Evolutionary conservation across 73 alveolate genomes (phyloP).

Genomic region (Halteria grandinella): DNA sequence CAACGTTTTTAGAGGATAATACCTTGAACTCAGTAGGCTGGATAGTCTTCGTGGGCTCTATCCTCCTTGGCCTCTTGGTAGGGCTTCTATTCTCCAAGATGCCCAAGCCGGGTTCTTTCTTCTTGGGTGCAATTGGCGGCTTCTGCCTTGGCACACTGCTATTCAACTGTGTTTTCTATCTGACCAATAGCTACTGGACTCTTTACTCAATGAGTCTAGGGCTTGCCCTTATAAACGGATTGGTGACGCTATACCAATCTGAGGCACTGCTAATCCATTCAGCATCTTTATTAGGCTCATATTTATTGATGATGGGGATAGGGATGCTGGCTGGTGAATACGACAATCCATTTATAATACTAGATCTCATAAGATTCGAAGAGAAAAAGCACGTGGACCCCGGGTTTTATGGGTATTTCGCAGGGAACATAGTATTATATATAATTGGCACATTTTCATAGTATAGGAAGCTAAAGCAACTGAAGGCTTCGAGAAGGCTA

Average conservation of each 20-base stretch:
- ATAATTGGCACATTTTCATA: constrained; percentile 4
- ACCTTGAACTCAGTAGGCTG: constrained; percentile 64
- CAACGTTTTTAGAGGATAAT: constrained; percentile 40
- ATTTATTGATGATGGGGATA: constrained; percentile 34
- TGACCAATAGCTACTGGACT: constrained; percentile 26
- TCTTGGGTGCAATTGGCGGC: constrained; percentile 67
- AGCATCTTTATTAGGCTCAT: constrained; percentile 41
- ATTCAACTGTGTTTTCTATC: constrained; percentile 57
- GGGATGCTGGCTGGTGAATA: constrained; percentile 47
- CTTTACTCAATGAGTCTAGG: constrained; percentile 53
- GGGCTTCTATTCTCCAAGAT: constrained; percentile 54
- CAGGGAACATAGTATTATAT: constrained; percentile 41
- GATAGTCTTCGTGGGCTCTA: constrained; percentile 56
- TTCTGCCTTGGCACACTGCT: constrained; percentile 36
- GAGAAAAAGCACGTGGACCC: constrained; percentile 40
- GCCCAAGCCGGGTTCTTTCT: constrained; percentile 58
- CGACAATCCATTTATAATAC: constrained; percentile 46
- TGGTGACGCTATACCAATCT: constrained; percentile 25
- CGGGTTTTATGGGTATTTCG: constrained; percentile 44
- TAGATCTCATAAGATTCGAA: constrained; percentile 22
- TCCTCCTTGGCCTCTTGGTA: constrained; percentile 51
- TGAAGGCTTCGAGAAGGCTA: no score
- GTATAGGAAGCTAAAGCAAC: no score
- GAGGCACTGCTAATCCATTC: constrained; percentile 37
- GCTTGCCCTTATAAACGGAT: constrained; percentile 17